Conservation (phyloP, 176 grass and related monocot species). For the Melocanna baccifera region DNA sequence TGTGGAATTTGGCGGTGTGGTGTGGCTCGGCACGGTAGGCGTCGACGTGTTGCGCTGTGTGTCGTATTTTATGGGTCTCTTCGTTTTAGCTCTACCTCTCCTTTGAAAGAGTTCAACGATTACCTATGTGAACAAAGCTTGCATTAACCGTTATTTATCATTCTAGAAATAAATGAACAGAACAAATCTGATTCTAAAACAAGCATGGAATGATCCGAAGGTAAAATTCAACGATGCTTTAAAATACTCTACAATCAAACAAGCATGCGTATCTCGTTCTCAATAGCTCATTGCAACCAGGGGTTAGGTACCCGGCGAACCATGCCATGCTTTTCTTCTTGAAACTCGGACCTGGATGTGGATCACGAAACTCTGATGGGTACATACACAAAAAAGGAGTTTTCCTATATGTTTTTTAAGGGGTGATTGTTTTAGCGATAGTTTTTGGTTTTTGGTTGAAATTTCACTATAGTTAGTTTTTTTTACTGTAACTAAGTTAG, state of each 20-base stretch:
- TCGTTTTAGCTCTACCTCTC: too few species aligned
- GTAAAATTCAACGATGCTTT: background rate
- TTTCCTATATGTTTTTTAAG: too few species aligned
- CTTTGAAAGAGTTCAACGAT: background rate
- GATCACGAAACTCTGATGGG: background rate
- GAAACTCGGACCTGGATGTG: background rate
- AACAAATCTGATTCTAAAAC: background rate
- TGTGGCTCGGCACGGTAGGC: background rate
- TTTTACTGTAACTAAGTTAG: too few species aligned
- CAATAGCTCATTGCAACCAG: background rate
- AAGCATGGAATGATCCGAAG: background rate
- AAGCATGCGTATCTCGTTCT: background rate
- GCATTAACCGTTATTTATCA: background rate
- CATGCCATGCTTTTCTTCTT: background rate
- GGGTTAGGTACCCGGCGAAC: background rate
- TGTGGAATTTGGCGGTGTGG: slow-evolving; percentile 19
- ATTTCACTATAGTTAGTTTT: too few species aligned
- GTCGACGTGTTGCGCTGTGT: background rate
- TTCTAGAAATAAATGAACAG: background rate
- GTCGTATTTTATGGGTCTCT: too few species aligned
- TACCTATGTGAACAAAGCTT: background rate
- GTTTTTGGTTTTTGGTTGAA: too few species aligned
- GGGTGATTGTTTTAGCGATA: too few species aligned
- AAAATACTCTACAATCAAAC: background rate
- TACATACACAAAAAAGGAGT: background rate